Base-by-base conservation (phyloP, 1,284 basidiomycete species). In the Apiotrichum brassicae region DNA sequence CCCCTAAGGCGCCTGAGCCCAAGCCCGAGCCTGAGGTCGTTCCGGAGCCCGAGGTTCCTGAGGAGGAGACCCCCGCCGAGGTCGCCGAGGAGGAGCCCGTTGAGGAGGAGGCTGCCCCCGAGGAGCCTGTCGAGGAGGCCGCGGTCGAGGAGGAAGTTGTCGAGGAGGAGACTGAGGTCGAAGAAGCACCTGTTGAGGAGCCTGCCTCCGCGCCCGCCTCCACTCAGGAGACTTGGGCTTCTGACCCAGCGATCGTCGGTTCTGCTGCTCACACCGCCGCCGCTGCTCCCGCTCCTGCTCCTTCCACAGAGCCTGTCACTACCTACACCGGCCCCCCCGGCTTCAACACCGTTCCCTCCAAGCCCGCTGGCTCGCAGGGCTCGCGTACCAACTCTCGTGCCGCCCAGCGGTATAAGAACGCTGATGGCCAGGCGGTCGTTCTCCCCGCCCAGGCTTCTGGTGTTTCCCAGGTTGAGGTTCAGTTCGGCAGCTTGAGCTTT, bases 401-500 rank as follows among this genome's bases (percentile, higher is more conserved):
- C 41, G 68, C 70, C 37, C 61, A 65, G 43, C 57, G 72, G 46
- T 70, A 65, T 68, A 71, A 70, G 61, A 64, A 66, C 45, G 62
- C 68, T 36, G 72, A 72, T 39, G 72, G 70, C 9, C 65, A 73
- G 58, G 72, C 68, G 44, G 73, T 75, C 43, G 70, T 75, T 28
- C 64, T 75, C 23, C 62, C 67, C 28, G 62, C 67, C 8, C 49
- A 61, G 33, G 58, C 56, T 14, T 42, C 51, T n/a, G 64, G 62
- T 46, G 52, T 70, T 5, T 64, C 67, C 20, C 50, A 60, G 34
- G 62, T 75, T 51, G 72, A 72, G 53, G 66, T 74, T 58, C 71
- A 74, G 56, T 75, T 75, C 51, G 73, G 73, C 35, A 71, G 66
- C 57, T 58, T 75, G 46, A 73, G 68, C 65, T 72, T 75, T 48